These are phyloP conservation scores for Aspergillus melleus DNA, from an alignment of 2,329 filamentous ascomycete species.

Conservation along the genomic window DNA sequence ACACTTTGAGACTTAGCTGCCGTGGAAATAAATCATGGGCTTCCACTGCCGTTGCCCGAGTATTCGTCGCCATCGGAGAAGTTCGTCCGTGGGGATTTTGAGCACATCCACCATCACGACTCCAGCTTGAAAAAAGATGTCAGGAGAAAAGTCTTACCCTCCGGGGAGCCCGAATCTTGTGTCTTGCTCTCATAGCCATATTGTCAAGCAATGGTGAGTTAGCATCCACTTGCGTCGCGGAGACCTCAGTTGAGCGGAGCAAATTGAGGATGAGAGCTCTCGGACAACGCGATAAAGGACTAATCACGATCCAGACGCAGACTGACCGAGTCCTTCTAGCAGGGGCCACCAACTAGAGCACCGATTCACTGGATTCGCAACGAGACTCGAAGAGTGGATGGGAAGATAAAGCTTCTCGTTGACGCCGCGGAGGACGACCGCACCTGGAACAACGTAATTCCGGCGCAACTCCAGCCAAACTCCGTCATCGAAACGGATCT, in stretches of 20 bases:
- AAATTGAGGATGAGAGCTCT: background rate
- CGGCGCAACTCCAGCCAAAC: slow-evolving; percentile 24
- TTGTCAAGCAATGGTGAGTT: slow-evolving; percentile 14
- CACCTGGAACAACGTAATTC: slow-evolving; percentile 28
- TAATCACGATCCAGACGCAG: background rate
- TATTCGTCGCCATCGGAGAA: background rate
- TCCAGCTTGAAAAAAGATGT: slow-evolving; percentile 10
- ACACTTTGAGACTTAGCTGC: background rate
- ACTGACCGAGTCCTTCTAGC: background rate
- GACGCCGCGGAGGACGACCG: slow-evolving; percentile 19
- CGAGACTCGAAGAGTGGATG: background rate
- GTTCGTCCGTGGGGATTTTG: background rate
- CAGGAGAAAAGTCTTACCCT: slow-evolving; percentile 54
- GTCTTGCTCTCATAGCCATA: slow-evolving; percentile 57
- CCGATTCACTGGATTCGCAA: background rate
- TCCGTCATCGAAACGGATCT: background rate
- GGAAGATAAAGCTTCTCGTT: background rate
- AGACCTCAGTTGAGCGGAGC: slow-evolving; percentile 12
- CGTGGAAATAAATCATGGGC: too few species aligned
- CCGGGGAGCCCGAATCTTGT: slow-evolving; percentile 67
- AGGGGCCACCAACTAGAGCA: background rate
- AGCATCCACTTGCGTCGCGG: slow-evolving; percentile 10
- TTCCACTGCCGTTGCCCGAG: background rate
- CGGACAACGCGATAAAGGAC: background rate
- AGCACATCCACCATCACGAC: background rate